phyloP scores from a whole-genome alignment of 306 rosid species.

The Fragaria ananassa region DNA sequence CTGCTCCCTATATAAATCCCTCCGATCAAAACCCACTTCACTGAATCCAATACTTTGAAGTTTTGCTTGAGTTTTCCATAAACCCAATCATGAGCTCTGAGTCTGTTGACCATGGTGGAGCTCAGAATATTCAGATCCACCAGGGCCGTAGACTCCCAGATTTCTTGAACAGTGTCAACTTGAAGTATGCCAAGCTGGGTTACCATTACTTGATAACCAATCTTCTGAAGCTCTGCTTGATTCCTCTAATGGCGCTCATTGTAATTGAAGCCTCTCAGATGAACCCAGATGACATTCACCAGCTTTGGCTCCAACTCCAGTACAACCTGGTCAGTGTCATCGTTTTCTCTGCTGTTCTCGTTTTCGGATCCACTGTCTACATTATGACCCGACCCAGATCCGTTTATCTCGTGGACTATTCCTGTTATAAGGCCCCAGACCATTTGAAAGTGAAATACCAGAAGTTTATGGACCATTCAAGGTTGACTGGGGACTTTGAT shows the following conservation, averaged over 20 bases:
- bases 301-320: constrained; percentile 55
- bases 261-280: constrained; percentile 41
- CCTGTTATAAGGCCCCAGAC: constrained; percentile 43
- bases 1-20: background rate
- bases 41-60: background rate
- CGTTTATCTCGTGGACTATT: constrained; percentile 51
- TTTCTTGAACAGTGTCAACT: constrained; percentile 50
- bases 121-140: constrained; percentile 47
- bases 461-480: constrained; percentile 45
- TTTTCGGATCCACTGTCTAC: constrained; percentile 49
- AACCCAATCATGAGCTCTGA: constrained; percentile 32
- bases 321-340: constrained; percentile 43
- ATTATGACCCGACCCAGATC: constrained; percentile 54
- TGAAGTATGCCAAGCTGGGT: constrained; percentile 55
- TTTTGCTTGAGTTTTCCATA: background rate
- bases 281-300: constrained; percentile 43
- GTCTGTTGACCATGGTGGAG: constrained; percentile 15
- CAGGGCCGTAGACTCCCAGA: constrained; percentile 41
- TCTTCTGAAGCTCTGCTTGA: constrained; percentile 39
- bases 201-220: constrained; percentile 52
- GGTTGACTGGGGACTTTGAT: constrained; percentile 42
- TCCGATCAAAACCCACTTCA: background rate
- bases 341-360: constrained; percentile 28
- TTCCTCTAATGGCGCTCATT: constrained; percentile 44
- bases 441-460: constrained; percentile 25